Conservation (phyloP, 1,284 basidiomycete species). For the Ustilago trichophora region DNA sequence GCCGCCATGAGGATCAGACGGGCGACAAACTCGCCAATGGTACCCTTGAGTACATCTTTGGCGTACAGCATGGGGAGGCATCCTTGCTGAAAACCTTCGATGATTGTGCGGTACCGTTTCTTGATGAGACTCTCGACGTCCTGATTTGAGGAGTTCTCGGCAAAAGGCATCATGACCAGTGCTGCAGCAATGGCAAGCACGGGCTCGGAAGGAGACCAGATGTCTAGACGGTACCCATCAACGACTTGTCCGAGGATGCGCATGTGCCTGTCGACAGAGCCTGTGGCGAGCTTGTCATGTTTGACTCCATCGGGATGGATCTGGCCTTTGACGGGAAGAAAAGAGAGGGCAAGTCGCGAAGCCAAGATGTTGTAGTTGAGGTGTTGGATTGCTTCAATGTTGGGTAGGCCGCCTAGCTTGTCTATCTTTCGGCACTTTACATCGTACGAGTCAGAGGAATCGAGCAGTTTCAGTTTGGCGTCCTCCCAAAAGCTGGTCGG, state of each 20-base stretch:
- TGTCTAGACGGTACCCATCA: neutral
- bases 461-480: neutral
- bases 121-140: too few species aligned
- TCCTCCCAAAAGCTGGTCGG: neutral
- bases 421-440: too few species aligned
- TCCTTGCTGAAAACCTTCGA: too few species aligned
- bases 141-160: too few species aligned
- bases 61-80: too few species aligned
- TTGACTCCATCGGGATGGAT: neutral
- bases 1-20: conserved; percentile 1
- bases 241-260: neutral
- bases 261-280: conserved; percentile 1
- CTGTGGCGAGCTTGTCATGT: neutral
- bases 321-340: neutral
- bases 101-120: too few species aligned
- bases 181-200: conserved; percentile 7
- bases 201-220: conserved; percentile 2
- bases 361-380: neutral
- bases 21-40: conserved; percentile 3
- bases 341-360: neutral
- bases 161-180: neutral
- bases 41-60: neutral
- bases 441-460: too few species aligned
- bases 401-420: too few species aligned
- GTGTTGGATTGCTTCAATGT: too few species aligned